These are phyloP conservation scores for Apiospora kogelbergensis DNA, from an alignment of 2,329 filamentous ascomycete species.

Conservation along the genomic window DNA sequence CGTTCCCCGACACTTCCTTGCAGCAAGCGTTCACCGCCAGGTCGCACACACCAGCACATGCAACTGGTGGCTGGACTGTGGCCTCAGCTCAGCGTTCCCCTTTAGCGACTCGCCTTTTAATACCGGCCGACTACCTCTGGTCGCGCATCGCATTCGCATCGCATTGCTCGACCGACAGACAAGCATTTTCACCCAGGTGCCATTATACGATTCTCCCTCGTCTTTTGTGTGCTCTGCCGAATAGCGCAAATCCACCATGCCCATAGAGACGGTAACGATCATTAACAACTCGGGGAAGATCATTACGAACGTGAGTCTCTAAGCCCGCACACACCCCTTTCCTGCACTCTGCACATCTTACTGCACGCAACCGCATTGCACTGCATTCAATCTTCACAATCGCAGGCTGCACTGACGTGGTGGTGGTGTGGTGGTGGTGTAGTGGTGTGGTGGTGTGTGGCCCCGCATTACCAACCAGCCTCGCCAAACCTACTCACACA, in stretches of 20 bases:
- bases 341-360: neutral
- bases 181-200: neutral
- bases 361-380: neutral
- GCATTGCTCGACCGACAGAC: neutral
- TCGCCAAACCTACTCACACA: neutral
- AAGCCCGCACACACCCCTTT: neutral
- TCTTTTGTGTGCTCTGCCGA: neutral
- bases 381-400: neutral
- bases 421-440: too few relatives aligned
- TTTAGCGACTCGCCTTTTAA: neutral
- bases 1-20: neutral
- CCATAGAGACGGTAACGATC: slow-evolving; percentile 75
- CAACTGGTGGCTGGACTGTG: slow-evolving; percentile 2
- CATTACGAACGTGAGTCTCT: slow-evolving; percentile 72
- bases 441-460: neutral
- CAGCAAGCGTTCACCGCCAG: slow-evolving; percentile 9
- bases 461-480: neutral
- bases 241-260: slow-evolving; percentile 28
- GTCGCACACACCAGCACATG: neutral
- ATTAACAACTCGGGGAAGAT: slow-evolving; percentile 90
- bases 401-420: neutral
- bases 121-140: neutral
- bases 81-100: neutral
- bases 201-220: neutral
- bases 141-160: neutral